A percentile compares a stretch with the other conserved stretches of the same genome.
Evolutionary conservation across 345 rosid genomes (phyloP).

Genomic region (Limnanthes douglasii): DNA sequence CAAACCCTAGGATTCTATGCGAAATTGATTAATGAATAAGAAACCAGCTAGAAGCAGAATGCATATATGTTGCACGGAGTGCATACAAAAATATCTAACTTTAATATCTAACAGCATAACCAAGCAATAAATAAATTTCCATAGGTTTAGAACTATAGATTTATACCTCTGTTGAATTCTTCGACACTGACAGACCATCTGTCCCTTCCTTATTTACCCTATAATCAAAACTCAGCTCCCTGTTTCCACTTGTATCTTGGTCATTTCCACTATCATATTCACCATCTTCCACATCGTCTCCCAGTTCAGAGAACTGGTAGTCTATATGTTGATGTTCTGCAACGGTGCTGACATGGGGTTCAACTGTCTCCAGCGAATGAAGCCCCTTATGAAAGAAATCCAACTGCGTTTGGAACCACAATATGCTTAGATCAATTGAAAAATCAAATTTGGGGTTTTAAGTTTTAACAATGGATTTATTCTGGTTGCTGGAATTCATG

Average conservation of each 20-base stretch:
- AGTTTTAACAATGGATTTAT: too few relatives aligned
- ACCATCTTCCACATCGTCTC: slow-evolving; percentile 39
- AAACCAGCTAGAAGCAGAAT: too few relatives aligned
- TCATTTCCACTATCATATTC: slow-evolving; percentile 32
- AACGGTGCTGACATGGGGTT: slow-evolving; percentile 43
- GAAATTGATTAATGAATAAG: too few relatives aligned
- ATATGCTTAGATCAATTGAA: too few relatives aligned
- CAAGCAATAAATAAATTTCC: neutral
- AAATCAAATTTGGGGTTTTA: too few relatives aligned
- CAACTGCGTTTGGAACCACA: slow-evolving; percentile 38
- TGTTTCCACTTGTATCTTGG: slow-evolving; percentile 27
- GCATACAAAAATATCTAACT: too few relatives aligned
- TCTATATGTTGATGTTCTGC: slow-evolving; percentile 77
- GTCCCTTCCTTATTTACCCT: slow-evolving; percentile 30
- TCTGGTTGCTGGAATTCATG: too few relatives aligned
- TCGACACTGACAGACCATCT: slow-evolving; percentile 32
- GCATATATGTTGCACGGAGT: too few relatives aligned
- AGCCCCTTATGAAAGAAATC: slow-evolving; percentile 70
- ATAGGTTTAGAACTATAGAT: neutral
- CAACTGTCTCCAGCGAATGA: slow-evolving; percentile 74
- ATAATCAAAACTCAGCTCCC: slow-evolving; percentile 80
- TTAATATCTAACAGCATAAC: too few relatives aligned
- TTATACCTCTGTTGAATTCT: slow-evolving; percentile 61
- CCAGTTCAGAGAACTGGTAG: slow-evolving; percentile 55
- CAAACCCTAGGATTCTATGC: too few relatives aligned